Base-by-base conservation (phyloP, 805 yeast species). In the Yamadazyma olivae region DNA sequence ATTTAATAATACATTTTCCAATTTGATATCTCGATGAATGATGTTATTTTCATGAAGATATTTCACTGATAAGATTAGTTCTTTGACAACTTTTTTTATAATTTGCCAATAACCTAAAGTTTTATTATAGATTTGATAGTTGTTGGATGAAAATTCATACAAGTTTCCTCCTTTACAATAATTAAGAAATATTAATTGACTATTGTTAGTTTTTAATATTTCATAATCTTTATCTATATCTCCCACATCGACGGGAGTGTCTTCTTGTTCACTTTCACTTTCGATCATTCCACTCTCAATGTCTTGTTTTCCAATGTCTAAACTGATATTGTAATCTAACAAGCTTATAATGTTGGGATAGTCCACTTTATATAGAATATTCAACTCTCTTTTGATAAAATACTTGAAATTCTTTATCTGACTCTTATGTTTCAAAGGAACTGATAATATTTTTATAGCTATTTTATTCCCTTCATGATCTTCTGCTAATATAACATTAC, bases 21-120 rank as follows among this genome's bases (percentile, higher is more conserved):
- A 67, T 62, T 93, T 93, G 48, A 93, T 74, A 53, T 93, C 99
- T 40, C 98, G 77, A 59, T 93, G 99, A 6, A 90, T 86, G 18
- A 90, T 76, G 41, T 74, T 59, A 38, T 74, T 62, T 3, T 56
- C 50, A 56, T 93, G 99, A 35, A 91, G 61, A 53, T 83, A 88
- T 17, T 70, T 64, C 3, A 89, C 79, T 0, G 95, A 91, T 8
- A 71, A 55, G 3, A 79, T 74, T 2, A 86, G 50, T 56, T 93
- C 96, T 6, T 81, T 73, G 44, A 84, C 83, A 0, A 89, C 63
- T 18, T 86, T 67, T 38, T 77, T 67, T 2, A 84, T 63, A 6
- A 83, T 61, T 28, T 57, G 50, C 48, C 81, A 67, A 15, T 67
- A 87, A 40, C 30, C 27, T 5, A 35, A 23, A 23, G 61, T 46